phyloP scores from a whole-genome alignment of 1,284 basidiomycete genomes.

The Sporisorium reilianum region DNA sequence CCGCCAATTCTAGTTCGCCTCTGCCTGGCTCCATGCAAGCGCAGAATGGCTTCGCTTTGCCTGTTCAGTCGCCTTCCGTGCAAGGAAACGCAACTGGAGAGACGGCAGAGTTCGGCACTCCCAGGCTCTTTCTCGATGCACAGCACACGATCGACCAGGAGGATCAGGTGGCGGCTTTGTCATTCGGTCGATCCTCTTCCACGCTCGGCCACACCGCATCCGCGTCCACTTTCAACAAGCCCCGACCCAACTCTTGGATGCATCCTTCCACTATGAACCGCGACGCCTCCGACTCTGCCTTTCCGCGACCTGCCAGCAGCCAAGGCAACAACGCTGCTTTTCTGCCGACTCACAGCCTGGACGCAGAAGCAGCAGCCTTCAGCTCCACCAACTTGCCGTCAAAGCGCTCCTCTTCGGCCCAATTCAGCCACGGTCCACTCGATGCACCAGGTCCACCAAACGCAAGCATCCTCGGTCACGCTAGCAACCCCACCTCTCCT shows the following conservation, averaged over 20 bases:
- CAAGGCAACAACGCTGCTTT: slow-evolving; percentile 22
- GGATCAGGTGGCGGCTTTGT: slow-evolving; percentile 1
- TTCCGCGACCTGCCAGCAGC: slow-evolving; percentile 36
- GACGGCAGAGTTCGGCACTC: slow-evolving; percentile 45
- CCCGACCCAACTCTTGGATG: slow-evolving; percentile 47
- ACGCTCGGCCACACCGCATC: background rate
- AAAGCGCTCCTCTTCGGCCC: slow-evolving; percentile 25
- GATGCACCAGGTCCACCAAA: slow-evolving; percentile 4
- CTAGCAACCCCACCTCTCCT: slow-evolving; percentile 18
- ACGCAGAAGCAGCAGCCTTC: slow-evolving; percentile 16
- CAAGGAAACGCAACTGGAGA: slow-evolving; percentile 22
- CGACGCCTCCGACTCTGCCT: slow-evolving; percentile 9
- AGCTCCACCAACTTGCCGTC: background rate
- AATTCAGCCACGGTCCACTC: slow-evolving; percentile 17
- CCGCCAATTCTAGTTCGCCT: slow-evolving; percentile 43
- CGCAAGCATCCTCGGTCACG: slow-evolving; percentile 6
- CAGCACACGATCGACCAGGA: slow-evolving; percentile 38
- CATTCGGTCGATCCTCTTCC: slow-evolving; percentile 19
- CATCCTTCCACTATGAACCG: slow-evolving; percentile 23
- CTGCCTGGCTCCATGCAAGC: slow-evolving; percentile 11
- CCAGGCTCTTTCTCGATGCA: slow-evolving; percentile 40
- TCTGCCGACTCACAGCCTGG: background rate
- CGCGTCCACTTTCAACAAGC: slow-evolving; percentile 11
- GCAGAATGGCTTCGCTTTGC: slow-evolving; percentile 4
- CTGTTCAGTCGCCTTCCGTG: slow-evolving; percentile 30